Evolutionary conservation across 208 protist species (phyloP).

Genomic region (Trypanosoma grayi): DNA sequence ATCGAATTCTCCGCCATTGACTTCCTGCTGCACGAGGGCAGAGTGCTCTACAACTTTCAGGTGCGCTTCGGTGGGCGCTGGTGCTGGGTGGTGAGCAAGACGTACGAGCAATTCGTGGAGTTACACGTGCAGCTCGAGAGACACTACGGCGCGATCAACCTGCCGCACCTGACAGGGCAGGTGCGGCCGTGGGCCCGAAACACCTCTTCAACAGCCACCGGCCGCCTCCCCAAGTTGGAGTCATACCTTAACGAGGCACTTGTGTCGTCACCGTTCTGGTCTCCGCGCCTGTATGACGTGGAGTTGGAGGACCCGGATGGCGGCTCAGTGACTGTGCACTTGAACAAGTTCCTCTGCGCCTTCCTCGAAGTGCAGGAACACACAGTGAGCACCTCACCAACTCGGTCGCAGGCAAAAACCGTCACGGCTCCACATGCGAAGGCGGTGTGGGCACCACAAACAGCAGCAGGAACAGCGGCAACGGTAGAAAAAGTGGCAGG

Average conservation of each 20-base stretch:
- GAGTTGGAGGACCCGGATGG: constrained; percentile 1
- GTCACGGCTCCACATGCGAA: too few relatives aligned
- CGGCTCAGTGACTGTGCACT: neutral
- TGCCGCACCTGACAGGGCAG: constrained; percentile 11
- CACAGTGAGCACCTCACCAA: neutral
- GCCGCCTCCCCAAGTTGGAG: constrained; percentile 9
- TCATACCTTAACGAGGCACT: constrained; percentile 14
- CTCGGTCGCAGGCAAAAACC: too few relatives aligned
- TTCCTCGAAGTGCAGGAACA: constrained; percentile 21
- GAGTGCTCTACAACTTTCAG: constrained; percentile 17
- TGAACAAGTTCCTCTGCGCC: constrained; percentile 21
- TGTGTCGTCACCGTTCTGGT: neutral
- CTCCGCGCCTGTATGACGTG: constrained; percentile 4
- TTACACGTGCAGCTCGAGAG: constrained; percentile 14
- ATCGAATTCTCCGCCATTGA: constrained; percentile 15
- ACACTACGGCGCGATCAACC: constrained; percentile 9
- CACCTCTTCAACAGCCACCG: neutral
- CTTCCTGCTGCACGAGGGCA: constrained; percentile 15
- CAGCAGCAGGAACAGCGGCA: neutral
- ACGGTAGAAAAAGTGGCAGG: neutral
- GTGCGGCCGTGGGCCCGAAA: constrained; percentile 14
- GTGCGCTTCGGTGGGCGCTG: constrained; percentile 7
- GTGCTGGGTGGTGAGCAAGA: constrained; percentile 17
- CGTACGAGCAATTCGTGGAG: constrained; percentile 19
- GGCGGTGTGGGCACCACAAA: neutral